Evolutionary conservation across 129 eudicot genomes (phyloP), one percentile per base, ranked within the genome.

Genomic region (Kitagawia praeruptora): DNA sequence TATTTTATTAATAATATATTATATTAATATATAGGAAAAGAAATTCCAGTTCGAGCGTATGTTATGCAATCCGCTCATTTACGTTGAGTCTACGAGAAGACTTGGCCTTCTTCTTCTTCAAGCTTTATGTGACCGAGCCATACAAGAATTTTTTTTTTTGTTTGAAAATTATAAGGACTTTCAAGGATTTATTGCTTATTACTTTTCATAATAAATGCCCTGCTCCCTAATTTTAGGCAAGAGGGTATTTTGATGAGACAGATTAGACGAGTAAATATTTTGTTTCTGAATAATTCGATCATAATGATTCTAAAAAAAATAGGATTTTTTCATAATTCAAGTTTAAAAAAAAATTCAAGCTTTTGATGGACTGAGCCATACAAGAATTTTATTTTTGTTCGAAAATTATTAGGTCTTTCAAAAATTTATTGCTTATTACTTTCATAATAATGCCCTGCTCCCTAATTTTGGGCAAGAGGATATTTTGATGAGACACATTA

Each of bases 11-110:
- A 14, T 69, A 69, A 0, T 1, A 28, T 69, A 69, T 3, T 1
- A 28, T 69, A 4, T 0, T 69, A 69, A 3, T 14, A 34, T 27
- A 45, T 64, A 64, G 37, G 6, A 51, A 2, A 21, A 49, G 23
- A 49, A 37, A 11, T n/a, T 34, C 16, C 16, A 34, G 4, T 39
- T 23, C 3, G 8, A 14, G 13, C 27, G 45, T 39, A 70, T 38
- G 23, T 5, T 14, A 70, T 69, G 74, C 19, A 70, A 34, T 73
- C 47, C 54, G 8, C 77, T 37, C 58, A 10, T 74, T 45, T 13
- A 44, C 41, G 66, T 82, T 74, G 77, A 78, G 90, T 88, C 92
- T 80, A 81, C 87, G 56, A 82, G 90, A 82, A 83, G 95, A 90
- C 92, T 81, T 63, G 83, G 89, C 84, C 86, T 78, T 79, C 6